These are phyloP conservation scores for Alternaria brassicicola DNA, from an alignment of 2,329 filamentous ascomycete species.

Conservation along the genomic window DNA sequence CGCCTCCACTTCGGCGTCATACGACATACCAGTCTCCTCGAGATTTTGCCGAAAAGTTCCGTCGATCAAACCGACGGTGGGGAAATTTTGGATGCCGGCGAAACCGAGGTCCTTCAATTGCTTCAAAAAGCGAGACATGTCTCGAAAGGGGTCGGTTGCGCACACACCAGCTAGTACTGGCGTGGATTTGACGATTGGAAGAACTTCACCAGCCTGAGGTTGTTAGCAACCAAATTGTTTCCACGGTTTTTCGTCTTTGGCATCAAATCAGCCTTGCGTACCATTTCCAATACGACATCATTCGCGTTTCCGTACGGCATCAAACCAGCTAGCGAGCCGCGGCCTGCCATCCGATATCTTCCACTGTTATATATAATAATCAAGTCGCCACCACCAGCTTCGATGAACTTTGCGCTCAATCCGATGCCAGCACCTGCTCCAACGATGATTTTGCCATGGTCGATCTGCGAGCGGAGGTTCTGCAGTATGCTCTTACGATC, in stretches of 20 bases:
- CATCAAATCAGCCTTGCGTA: constrained; percentile 19
- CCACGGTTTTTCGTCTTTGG: too few species aligned
- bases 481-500: constrained; percentile 62
- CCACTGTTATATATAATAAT: constrained; percentile 77
- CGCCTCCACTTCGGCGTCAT: constrained; percentile 70
- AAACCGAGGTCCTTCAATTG: constrained; percentile 69
- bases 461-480: constrained; percentile 60
- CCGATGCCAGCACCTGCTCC: constrained; percentile 74
- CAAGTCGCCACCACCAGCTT: constrained; percentile 70
- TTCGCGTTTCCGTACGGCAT: constrained; percentile 77
- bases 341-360: constrained; percentile 74
- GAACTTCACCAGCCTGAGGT: constrained; percentile 64
- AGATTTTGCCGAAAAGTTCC: constrained; percentile 70
- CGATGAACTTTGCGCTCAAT: constrained; percentile 72
- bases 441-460: constrained; percentile 64
- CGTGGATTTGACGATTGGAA: constrained; percentile 67
- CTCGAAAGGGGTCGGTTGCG: constrained; percentile 71
- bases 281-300: constrained; percentile 72
- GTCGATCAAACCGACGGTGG: constrained; percentile 73
- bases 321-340: constrained; percentile 70
- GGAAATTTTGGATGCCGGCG: constrained; percentile 74
- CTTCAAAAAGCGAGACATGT: constrained; percentile 64
- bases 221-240: not conserved
- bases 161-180: constrained; percentile 75
- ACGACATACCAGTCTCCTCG: constrained; percentile 76